These are phyloP conservation scores for Boletellus sp. DNA, from an alignment of 768 basidiomycete species.

Conservation along the genomic window DNA sequence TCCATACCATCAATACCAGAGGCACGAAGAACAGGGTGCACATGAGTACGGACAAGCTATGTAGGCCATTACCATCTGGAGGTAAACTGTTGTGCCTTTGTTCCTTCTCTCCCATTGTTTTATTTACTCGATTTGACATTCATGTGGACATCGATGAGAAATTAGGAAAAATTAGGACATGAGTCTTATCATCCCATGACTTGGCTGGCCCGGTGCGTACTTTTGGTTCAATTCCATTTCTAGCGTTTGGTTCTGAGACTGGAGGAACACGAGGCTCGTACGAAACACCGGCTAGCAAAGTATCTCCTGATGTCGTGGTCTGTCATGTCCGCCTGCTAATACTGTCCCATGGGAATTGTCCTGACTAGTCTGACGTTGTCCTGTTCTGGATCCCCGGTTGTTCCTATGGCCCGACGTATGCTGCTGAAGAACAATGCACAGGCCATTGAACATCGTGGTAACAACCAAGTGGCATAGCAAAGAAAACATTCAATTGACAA, in stretches of 20 bases:
- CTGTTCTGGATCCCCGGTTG: too few relatives aligned
- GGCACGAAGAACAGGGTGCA: constrained; percentile 27
- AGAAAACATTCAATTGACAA: too few relatives aligned
- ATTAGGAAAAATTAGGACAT: not conserved
- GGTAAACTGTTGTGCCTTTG: constrained; percentile 14
- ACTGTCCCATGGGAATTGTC: too few relatives aligned
- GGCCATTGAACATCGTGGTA: too few relatives aligned
- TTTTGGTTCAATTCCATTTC: not conserved
- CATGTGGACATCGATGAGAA: constrained; percentile 2
- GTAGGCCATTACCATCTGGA: constrained; percentile 19
- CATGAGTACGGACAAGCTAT: constrained; percentile 33
- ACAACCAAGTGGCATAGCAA: too few relatives aligned
- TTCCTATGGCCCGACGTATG: too few relatives aligned
- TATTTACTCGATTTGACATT: constrained; percentile 25
- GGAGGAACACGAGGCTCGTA: too few relatives aligned
- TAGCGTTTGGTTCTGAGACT: not conserved
- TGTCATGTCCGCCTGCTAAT: too few relatives aligned
- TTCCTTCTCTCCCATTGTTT: constrained; percentile 21
- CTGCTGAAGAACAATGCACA: too few relatives aligned
- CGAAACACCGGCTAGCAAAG: too few relatives aligned
- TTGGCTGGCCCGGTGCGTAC: not conserved
- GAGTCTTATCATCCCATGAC: not conserved
- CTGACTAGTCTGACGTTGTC: too few relatives aligned
- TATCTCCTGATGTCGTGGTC: too few relatives aligned
- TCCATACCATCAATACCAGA: constrained; percentile 27